Evolutionary conservation across 1,284 basidiomycete species (phyloP).

Genomic region (Heterobasidion occidentale): DNA sequence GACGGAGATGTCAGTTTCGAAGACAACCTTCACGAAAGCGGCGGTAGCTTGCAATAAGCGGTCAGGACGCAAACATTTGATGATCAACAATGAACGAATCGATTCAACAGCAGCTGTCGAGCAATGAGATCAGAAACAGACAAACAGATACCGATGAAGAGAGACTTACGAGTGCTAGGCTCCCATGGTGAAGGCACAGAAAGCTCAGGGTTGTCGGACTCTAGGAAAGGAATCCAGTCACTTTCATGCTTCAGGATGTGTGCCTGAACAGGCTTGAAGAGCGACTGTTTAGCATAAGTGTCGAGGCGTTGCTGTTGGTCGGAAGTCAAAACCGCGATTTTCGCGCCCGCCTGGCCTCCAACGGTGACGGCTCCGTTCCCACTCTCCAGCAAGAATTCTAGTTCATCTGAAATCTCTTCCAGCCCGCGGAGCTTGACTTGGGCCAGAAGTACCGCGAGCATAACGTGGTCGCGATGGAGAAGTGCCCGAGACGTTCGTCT

Average conservation of each 20-base stretch:
- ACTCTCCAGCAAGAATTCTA: conserved; percentile 88
- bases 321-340: conserved; percentile 42
- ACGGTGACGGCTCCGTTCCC: conserved; percentile 57
- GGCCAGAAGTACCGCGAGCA: conserved; percentile 85
- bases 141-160: neutral
- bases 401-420: conserved; percentile 77
- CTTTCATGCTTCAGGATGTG: conserved; percentile 60
- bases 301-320: conserved; percentile 70
- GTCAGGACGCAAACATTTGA: conserved; percentile 90
- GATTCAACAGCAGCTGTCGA: conserved; percentile 62
- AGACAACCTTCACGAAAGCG: conserved; percentile 66
- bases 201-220: conserved; percentile 65
- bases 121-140: conserved; percentile 6
- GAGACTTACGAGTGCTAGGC: conserved; percentile 55
- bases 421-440: conserved; percentile 82
- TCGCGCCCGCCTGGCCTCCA: conserved; percentile 24
- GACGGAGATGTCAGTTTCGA: conserved; percentile 72
- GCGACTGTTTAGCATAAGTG: conserved; percentile 55
- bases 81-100: conserved; percentile 68
- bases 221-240: conserved; percentile 75
- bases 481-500: conserved; percentile 87
- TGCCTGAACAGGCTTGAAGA: conserved; percentile 73
- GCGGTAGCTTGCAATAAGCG: conserved; percentile 78
- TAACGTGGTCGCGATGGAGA: conserved; percentile 86
- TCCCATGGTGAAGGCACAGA: conserved; percentile 76